Base-by-base conservation (phyloP, 2,329 filamentous ascomycete species). In the Aspergillus tubingensis region DNA sequence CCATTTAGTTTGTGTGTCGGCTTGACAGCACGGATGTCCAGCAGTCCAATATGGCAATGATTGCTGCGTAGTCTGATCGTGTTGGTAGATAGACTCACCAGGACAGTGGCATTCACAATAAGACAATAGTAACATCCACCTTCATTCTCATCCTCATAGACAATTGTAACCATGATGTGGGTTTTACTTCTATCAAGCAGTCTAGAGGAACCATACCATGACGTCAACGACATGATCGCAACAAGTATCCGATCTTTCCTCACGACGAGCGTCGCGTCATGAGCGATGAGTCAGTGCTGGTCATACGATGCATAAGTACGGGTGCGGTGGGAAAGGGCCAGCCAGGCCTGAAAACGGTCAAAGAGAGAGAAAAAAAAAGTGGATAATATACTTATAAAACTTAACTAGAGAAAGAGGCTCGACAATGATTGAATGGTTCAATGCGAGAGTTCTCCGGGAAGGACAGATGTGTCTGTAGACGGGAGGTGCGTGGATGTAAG, bases 21-120 rank as follows among this genome's bases (percentile, higher is more conserved):
- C 38, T 17, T 55, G 41, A 32, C 53, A 47, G 53, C 53, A 55
- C 39, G 53, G 53, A 55, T 55, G 53, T 55, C 53, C 53, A 55
- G 44, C 38, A 55, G 39, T 55, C 53, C 53, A 55, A 55, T 39
- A 36, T 17, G 53, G 53, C 8, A 55, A 55, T 30, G 53, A 47
- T 55, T 55, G 53, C 53, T 55, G 53, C 52, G 39, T n/a, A 54
- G 17, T 27, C 3, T 15, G 19, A 27, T 23, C 15, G 7, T 36
- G 13, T 19, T 21, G 43, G 53, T 15, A 41, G 53, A 41, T 39
- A 32, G 39, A n/a, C 23, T 10, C 23, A 17, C 27, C 15, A 53
- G 17, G 38, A 53, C 19, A 38, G 23, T 10, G 25, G 3, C 13
- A n/a, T 17, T 21, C 17, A 43, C 10, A 13, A 54, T 8, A 41